Evolutionary conservation across 768 basidiomycete species (phyloP).

Genomic region (Cystoderma amianthinum): DNA sequence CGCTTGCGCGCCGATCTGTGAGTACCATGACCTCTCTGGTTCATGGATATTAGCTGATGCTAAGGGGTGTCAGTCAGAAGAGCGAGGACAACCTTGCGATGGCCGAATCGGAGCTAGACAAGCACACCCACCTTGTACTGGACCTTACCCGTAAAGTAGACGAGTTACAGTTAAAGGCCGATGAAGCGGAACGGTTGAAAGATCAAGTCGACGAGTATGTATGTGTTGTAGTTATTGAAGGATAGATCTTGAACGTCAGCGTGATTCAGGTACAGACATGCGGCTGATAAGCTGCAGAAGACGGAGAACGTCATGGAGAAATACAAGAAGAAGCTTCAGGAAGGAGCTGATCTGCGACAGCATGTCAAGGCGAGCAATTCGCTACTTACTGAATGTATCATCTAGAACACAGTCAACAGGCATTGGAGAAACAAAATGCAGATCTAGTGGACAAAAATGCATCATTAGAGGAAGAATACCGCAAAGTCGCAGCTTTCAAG

Average conservation of each 20-base stretch:
- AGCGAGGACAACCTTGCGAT: constrained; percentile 87
- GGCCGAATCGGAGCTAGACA: constrained; percentile 79
- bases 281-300: constrained; percentile 88
- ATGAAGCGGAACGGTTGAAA: constrained; percentile 73
- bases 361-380: constrained; percentile 60
- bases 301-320: constrained; percentile 98
- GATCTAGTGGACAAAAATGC: constrained; percentile 88
- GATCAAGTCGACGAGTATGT: constrained; percentile 93
- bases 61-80: constrained; percentile 62
- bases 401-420: constrained; percentile 30
- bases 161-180: constrained; percentile 72
- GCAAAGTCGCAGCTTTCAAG: constrained; percentile 80
- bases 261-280: constrained; percentile 71
- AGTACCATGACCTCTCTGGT: constrained; percentile 23
- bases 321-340: constrained; percentile 97
- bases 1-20: constrained; percentile 78
- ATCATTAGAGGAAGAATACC: constrained; percentile 86
- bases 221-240: background rate
- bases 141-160: constrained; percentile 78
- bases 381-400: constrained; percentile 1
- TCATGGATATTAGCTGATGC: constrained; percentile 13
- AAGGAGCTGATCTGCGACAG: constrained; percentile 83
- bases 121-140: constrained; percentile 56
- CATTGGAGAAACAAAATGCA: constrained; percentile 89
- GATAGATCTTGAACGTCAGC: background rate